Evolutionary conservation across 2,329 filamentous ascomycete genomes (phyloP).

Genomic region (Coniochaeta prunicola): DNA sequence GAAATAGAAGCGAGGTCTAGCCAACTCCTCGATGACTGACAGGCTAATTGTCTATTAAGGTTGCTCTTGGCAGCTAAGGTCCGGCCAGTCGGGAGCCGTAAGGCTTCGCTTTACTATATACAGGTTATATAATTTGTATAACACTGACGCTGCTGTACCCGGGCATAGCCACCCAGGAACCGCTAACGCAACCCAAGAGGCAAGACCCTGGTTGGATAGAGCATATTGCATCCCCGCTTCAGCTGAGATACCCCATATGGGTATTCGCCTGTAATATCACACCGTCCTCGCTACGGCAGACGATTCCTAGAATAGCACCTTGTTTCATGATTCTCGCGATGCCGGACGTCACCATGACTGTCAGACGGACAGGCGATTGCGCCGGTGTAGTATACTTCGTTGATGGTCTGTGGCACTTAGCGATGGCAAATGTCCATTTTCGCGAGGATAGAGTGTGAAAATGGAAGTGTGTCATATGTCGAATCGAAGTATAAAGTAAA

Average conservation of each 20-base stretch:
- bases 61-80: neutral
- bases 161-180: neutral
- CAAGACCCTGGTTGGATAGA: neutral
- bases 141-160: neutral
- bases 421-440: neutral
- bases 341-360: neutral
- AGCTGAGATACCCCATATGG: neutral
- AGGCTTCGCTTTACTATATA: neutral
- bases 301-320: neutral
- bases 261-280: neutral
- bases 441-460: neutral
- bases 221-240: neutral
- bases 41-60: neutral
- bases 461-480: neutral
- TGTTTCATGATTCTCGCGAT: neutral
- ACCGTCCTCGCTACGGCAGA: neutral
- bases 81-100: neutral
- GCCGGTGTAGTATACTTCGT: neutral
- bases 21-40: neutral
- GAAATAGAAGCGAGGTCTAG: neutral
- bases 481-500: neutral
- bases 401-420: neutral
- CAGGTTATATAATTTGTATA: neutral
- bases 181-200: neutral
- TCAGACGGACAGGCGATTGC: constrained; percentile 1